Base-by-base conservation (phyloP, 2,329 filamentous ascomycete genomes). In the Trichoderma citrinoviride region DNA sequence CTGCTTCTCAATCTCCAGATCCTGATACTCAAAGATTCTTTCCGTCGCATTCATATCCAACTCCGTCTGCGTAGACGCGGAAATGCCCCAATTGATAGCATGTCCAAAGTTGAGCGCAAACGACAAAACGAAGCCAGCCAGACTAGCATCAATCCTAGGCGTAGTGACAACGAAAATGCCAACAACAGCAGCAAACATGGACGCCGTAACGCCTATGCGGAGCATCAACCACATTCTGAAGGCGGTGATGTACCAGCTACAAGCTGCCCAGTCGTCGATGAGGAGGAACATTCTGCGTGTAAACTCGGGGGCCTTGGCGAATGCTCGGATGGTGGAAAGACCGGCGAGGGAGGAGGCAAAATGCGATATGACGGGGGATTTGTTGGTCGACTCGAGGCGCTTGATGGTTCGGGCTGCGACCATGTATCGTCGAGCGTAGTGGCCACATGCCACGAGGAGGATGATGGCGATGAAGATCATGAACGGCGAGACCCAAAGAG, bases 161-260 rank as follows among this genome's bases (percentile, higher is more conserved):
- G 58, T 43, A 10, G 47, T 53, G 23, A 61, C 44, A 29, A 61
- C 58, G 29, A 61, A 41, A 44, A 61, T 5, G 21, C 58, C 58
- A 23, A 61, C 25, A 12, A 61, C 58, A 2, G 33, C 58, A 23
- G 58, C 21, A 33, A 61, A 61, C 58, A 61, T 53, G 33, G 58
- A 61, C 12, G 58, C 58, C 14, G 58, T 61, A n/a, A 53, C 43
- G 7, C 58, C 58, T 7, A 61, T 61, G 23, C 58, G 46, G 33
- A 61, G 21, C 58, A 61, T 61, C n/a, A 61, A n/a, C 58, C 58
- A 61, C 58, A 61, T 61, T 1, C 47, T 23, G 14, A 61, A 61
- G 25, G 23, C 44, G 1, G 58, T 29, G 14, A 61, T 43, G 5
- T 61, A 61, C 58, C 58, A 61, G 19, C 23, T 52, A 25, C 58